Base-by-base conservation (phyloP, 2,329 filamentous ascomycete genomes). In the Scedosporium dehoogii region DNA sequence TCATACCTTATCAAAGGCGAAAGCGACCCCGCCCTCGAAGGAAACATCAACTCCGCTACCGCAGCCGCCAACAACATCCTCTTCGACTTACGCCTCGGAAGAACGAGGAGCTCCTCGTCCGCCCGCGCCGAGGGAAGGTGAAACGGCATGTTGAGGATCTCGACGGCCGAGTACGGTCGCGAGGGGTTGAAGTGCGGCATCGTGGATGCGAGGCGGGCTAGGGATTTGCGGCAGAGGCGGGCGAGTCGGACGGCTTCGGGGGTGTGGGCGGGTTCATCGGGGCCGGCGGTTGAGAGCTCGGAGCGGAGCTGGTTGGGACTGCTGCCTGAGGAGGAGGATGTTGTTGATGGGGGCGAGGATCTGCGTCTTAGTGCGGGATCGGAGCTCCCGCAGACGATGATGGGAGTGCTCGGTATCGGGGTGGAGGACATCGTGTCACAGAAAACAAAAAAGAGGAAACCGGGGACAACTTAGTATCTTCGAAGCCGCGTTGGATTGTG, bases 1-100 rank as follows among this genome's bases (percentile, higher is more conserved):
- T 75, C 73, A 61, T 74, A 76, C 9, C 73, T 70, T 57, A 76
- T 75, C 18, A 75, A 68, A 57, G 72, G 67, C n/a, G 74, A 68
- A 48, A 75, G 63, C 3, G 73, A 74, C 38, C 70, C 69, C 9
- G 71, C 68, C 33, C 74, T 69, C 18, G 68, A 67, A 3, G 74
- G 74, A 64, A 74, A 72, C 59, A 76, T 62, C 21, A 74, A 65
- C 7, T 69, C 62, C 5, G 74, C 69, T 46, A 76, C 66, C 48
- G 69, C 68, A 3, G 65, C 64, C 6, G 74, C 74, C 10, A 73
- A 66, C 4, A 63, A 64, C 27, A 70, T 69, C 1, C 71, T 71
- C 42, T 66, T 62, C 16, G 73, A 75, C 63, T 70, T 71, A 33
- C 74, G 73, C 21, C 73, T 70, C 25, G 74, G 74, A 1, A 76